These are phyloP conservation scores for Mycena vitilis DNA, from an alignment of 768 basidiomycete genomes.

Conservation along the genomic window DNA sequence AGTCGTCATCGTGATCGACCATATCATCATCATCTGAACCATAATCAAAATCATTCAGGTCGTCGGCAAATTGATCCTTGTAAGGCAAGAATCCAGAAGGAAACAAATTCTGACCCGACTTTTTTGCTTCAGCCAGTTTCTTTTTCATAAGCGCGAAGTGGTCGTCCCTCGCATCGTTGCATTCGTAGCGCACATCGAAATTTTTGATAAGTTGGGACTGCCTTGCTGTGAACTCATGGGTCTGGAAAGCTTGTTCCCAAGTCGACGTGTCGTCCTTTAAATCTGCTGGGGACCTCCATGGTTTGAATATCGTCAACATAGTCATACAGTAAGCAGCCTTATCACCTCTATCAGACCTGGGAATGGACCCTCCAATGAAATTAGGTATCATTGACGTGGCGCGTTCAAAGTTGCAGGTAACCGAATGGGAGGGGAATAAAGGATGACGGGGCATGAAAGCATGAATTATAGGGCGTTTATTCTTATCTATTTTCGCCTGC, in stretches of 20 bases:
- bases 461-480: background rate
- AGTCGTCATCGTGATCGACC: constrained; percentile 44
- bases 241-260: constrained; percentile 38
- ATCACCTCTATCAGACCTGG: constrained; percentile 43
- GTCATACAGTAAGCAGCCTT: constrained; percentile 43
- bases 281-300: constrained; percentile 23
- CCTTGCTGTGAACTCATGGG: constrained; percentile 27
- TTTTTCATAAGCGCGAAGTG: too few relatives aligned
- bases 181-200: too few relatives aligned
- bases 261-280: constrained; percentile 31
- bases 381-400: constrained; percentile 37
- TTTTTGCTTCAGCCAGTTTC: too few relatives aligned
- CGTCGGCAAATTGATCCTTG: too few relatives aligned
- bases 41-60: too few relatives aligned
- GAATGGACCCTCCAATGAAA: constrained; percentile 41
- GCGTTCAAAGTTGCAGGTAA: background rate
- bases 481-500: background rate
- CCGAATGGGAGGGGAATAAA: background rate
- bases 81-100: too few relatives aligned
- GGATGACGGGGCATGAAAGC: background rate
- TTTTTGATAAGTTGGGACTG: background rate
- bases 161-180: too few relatives aligned
- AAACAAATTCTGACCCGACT: too few relatives aligned
- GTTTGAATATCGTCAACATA: constrained; percentile 10
- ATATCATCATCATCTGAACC: constrained; percentile 20